Conservation (phyloP, 1,284 basidiomycete species). For the Melampsora medusae region DNA sequence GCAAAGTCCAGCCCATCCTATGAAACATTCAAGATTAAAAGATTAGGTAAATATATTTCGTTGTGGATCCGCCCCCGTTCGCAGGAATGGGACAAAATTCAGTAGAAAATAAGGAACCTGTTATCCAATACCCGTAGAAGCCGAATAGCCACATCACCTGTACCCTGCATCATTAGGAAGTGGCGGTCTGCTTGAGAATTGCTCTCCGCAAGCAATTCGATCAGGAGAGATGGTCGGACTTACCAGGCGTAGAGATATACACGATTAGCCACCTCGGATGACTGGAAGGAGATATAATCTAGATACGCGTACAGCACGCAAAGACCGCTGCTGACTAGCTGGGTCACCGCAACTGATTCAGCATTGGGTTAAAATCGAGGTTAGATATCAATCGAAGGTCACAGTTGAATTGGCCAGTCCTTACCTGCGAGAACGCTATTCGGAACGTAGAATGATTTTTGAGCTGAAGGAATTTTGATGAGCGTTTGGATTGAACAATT, state of each 20-base stretch:
- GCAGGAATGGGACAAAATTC: too few relatives aligned
- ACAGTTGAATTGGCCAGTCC: background rate
- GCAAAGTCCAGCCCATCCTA: background rate
- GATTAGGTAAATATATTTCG: too few relatives aligned
- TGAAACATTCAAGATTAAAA: too few relatives aligned
- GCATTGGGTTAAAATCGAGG: background rate
- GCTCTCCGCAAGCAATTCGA: background rate
- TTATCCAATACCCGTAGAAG: constrained; percentile 1
- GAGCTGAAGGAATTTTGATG: background rate
- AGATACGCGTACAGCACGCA: background rate
- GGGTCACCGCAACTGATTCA: background rate
- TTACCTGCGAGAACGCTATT: constrained; percentile 2
- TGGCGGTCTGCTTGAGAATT: background rate
- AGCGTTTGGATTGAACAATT: background rate
- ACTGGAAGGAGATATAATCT: background rate
- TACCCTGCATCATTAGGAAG: background rate
- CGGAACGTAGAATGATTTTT: background rate
- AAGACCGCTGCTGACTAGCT: background rate
- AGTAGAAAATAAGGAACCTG: background rate
- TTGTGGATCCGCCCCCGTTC: too few relatives aligned
- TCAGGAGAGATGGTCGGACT: background rate
- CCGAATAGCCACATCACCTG: constrained; percentile 3
- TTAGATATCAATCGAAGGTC: background rate
- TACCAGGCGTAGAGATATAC: background rate
- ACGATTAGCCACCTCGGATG: background rate